Evolutionary conservation across 2,329 filamentous ascomycete species (phyloP).

Genomic region (Rhinocladiella similis): DNA sequence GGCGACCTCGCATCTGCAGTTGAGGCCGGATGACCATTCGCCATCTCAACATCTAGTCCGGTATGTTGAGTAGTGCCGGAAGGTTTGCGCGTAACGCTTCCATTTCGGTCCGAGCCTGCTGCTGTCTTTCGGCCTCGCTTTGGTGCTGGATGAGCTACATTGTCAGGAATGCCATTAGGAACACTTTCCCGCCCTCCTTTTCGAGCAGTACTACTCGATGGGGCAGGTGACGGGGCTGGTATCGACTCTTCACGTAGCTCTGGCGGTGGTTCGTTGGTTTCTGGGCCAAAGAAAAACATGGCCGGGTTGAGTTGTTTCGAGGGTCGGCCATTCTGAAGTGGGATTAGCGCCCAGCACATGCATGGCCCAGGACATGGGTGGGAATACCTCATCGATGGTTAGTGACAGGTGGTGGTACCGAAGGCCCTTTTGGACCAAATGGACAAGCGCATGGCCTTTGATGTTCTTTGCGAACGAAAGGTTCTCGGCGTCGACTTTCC

Average conservation of each 20-base stretch:
- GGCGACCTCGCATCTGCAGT: conserved; percentile 25
- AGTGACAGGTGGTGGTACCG: conserved; percentile 49
- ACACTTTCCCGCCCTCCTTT: conserved; percentile 38
- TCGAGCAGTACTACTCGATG: conserved; percentile 29
- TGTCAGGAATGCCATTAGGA: conserved; percentile 39
- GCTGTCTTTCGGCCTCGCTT: conserved; percentile 35
- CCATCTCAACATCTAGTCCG: conserved; percentile 30
- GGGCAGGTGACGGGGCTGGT: conserved; percentile 32
- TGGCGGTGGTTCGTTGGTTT: conserved; percentile 34
- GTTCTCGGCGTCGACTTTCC: conserved; percentile 61
- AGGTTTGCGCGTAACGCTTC: conserved; percentile 31
- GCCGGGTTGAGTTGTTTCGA: conserved; percentile 35
- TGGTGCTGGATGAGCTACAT: conserved; percentile 30
- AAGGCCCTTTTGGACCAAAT: conserved; percentile 64
- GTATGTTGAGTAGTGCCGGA: conserved; percentile 33
- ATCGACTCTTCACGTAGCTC: conserved; percentile 31
- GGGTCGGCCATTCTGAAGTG: conserved; percentile 27
- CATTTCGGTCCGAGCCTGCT: conserved; percentile 34
- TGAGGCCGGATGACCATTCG: conserved; percentile 27
- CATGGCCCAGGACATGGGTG: neutral
- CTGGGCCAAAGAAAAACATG: conserved; percentile 50
- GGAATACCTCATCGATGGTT: neutral
- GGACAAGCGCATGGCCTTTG: conserved; percentile 59
- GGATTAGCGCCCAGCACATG: conserved; percentile 17
- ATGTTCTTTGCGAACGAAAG: conserved; percentile 63